phyloP scores from a whole-genome alignment of 768 basidiomycete species.

The Termitomyces sp. region DNA sequence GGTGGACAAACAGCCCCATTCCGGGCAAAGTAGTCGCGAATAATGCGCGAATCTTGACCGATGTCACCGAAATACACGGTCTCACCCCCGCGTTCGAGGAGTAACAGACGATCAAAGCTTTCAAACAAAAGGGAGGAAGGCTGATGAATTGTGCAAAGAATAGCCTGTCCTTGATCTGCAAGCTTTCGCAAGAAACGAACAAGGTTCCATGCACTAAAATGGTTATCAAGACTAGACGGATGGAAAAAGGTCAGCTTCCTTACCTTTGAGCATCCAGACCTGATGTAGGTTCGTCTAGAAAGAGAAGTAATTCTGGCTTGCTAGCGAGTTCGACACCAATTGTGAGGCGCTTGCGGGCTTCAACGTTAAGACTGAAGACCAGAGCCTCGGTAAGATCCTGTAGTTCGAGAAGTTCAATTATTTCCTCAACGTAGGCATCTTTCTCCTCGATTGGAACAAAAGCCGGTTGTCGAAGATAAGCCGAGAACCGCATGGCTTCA shows the following conservation, averaged over 20 bases:
- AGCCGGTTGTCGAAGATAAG: conserved; percentile 75
- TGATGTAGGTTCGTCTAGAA: conserved; percentile 51
- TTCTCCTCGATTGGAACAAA: conserved; percentile 67
- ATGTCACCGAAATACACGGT: conserved; percentile 95
- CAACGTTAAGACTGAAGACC: conserved; percentile 62
- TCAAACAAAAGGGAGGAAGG: conserved; percentile 85
- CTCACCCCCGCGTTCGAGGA: conserved; percentile 75
- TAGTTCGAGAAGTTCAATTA: conserved; percentile 79
- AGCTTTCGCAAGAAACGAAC: conserved; percentile 80
- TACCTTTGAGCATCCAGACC: conserved; percentile 41
- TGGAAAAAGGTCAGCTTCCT: conserved; percentile 18
- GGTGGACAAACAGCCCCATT: conserved; percentile 72
- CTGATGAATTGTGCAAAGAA: conserved; percentile 88
- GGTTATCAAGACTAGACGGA: conserved; percentile 32
- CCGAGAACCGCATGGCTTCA: conserved; percentile 82
- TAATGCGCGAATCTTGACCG: conserved; percentile 60
- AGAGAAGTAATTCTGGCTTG: conserved; percentile 75
- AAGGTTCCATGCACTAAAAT: conserved; percentile 67
- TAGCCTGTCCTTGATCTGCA: conserved; percentile 82
- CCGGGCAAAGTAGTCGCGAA: conserved; percentile 72
- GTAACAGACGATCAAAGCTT: conserved; percentile 70
- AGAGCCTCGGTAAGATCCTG: conserved; percentile 82
- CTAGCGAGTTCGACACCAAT: conserved; percentile 91
- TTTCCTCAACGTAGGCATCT: conserved; percentile 75
- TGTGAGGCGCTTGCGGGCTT: conserved; percentile 80